Evolutionary conservation across 177 flowering plant species (phyloP).

Genomic region (Vitis hybrid): DNA sequence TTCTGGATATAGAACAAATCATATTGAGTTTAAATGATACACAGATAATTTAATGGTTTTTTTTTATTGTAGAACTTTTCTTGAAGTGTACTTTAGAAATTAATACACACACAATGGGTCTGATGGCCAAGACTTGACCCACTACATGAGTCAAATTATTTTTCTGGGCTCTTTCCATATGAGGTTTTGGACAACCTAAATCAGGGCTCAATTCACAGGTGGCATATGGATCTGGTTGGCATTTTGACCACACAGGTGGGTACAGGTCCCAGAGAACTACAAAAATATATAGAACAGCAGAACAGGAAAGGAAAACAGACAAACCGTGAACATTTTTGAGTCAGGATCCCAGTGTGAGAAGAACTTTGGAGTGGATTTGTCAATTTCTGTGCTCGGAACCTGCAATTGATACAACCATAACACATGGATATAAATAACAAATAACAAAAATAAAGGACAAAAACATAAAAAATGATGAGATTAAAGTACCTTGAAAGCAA

Average conservation of each 20-base stretch:
- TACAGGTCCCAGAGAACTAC: not conserved
- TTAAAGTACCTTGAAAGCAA: constrained; percentile 76
- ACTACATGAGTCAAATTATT: not conserved
- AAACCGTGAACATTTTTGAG: constrained; percentile 96
- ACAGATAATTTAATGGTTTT: no score
- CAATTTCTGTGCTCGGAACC: constrained; percentile 99
- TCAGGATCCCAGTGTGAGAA: constrained; percentile 99
- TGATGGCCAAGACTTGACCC: not conserved
- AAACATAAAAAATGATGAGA: not conserved
- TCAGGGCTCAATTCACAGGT: not conserved
- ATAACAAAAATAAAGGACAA: not conserved
- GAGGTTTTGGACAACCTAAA: not conserved
- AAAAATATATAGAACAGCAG: not conserved
- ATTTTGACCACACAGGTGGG: not conserved
- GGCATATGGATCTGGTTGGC: not conserved
- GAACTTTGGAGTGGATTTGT: constrained; percentile 95
- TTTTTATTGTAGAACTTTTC: no score
- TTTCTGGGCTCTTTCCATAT: not conserved
- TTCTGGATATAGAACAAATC: no score
- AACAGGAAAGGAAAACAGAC: constrained; percentile 14
- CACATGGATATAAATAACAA: no score
- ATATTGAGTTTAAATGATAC: no score
- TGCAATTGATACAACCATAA: constrained; percentile 24
- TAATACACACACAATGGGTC: not conserved
- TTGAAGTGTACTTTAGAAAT: not conserved